Conservation (phyloP, 2,329 filamentous ascomycete species). For the Cercospora sesami region DNA sequence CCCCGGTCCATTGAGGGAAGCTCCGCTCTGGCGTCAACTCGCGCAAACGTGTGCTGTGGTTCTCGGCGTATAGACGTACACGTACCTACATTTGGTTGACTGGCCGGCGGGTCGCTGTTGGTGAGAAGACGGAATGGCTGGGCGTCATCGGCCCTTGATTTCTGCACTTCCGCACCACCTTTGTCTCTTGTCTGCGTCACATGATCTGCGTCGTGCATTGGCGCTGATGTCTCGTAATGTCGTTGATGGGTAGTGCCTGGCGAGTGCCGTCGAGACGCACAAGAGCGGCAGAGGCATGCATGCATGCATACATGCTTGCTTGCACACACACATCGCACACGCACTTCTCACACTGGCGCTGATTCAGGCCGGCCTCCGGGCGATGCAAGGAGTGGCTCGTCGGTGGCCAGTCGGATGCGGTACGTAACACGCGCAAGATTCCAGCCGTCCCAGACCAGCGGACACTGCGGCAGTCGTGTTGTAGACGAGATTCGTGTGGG, state of each 20-base stretch:
- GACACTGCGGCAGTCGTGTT: too few relatives aligned
- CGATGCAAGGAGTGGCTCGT: too few relatives aligned
- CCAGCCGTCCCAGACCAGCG: too few relatives aligned
- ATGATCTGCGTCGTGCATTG: slow-evolving; percentile 20
- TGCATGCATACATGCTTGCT: too few relatives aligned
- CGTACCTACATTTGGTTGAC: neutral
- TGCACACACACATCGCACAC: too few relatives aligned
- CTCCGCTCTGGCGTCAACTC: neutral
- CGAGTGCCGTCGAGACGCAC: neutral
- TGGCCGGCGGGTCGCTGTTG: neutral
- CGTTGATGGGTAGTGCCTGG: neutral
- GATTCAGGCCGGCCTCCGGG: too few relatives aligned
- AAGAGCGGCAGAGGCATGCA: too few relatives aligned
- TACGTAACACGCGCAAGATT: too few relatives aligned
- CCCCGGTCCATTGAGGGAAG: neutral
- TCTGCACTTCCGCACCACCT: slow-evolving; percentile 5
- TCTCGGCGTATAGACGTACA: neutral
- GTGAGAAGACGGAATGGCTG: neutral
- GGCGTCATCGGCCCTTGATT: neutral
- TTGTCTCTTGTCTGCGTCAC: slow-evolving; percentile 12
- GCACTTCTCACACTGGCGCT: too few relatives aligned
- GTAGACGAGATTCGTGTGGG: too few relatives aligned
- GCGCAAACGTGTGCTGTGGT: neutral
- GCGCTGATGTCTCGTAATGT: neutral
- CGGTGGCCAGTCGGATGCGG: too few relatives aligned